Evolutionary conservation across 108 stramenopile genomes (phyloP), one percentile per base, ranked within the genome.

Genomic region (Nannochloropsis granulata): DNA sequence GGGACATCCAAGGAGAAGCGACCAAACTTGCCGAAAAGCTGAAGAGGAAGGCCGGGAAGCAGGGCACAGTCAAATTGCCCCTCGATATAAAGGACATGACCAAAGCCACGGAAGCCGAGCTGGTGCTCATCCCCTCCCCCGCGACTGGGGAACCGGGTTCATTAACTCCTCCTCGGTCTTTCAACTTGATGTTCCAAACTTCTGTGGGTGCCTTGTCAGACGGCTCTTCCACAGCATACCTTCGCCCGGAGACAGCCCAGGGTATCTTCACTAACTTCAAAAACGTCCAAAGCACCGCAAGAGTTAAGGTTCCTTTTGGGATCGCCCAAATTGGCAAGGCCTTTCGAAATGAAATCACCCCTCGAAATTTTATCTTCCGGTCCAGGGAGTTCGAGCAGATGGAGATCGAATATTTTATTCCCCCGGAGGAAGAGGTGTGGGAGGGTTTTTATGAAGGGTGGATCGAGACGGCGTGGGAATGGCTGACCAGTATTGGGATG

Each of bases 101-200:
- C 8, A 91, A 92, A 78, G 94, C 94, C 0, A 90, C 94, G 8
- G 90, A 90, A 78, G 94, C 94, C 25, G 93, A 94, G 86, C 91
- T 94, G 91, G 56, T 86, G 11, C 88, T 91, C 78, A 94, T 98
- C 71, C 97, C 97, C 24, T 94, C 94, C 12, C 97, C 96, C 13
- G 95, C 91, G 24, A 93, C 91, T 24, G 94, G 94, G 14, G 94
- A 93, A 56, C 94, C 95, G 9, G 89, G 89, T 0, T 44, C 79
- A 24, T 86, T 98, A 12, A 96, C 96, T 42, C 91, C 93, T 90
- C 97, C 97, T 2, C 92, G 96, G 16, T 96, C 92, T 23, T 98
- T 99, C 90, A 98, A 99, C 87, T 91, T 99, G 85, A 97, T 99
- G 96, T 99, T 99, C 92, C 91, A 95, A 88, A 99, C 96, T 19